Evolutionary conservation across 352 stramenopile species (phyloP).

Genomic region (Poterioochromonas sp.): DNA sequence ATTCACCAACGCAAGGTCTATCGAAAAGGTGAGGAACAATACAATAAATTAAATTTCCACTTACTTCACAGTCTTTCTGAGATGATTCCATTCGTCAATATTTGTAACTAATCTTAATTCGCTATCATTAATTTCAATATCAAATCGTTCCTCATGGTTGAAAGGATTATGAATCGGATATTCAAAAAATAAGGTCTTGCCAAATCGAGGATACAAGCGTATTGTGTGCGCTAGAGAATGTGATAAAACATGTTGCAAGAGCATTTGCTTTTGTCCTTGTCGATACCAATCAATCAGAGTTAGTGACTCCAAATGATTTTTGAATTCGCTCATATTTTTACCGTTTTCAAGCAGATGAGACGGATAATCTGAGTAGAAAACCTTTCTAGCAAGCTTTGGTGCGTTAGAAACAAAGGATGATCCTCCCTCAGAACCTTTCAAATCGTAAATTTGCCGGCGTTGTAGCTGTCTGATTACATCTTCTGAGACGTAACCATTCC

Average conservation of each 20-base stretch:
- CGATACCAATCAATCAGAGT: slow-evolving; percentile 78
- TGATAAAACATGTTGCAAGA: slow-evolving; percentile 74
- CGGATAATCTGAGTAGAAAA: too few species aligned
- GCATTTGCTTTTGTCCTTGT: slow-evolving; percentile 81
- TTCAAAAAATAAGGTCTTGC: slow-evolving; percentile 71
- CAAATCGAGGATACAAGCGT: slow-evolving; percentile 59
- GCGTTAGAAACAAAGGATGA: background rate
- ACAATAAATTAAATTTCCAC: background rate
- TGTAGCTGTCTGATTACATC: background rate
- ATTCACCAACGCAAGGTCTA: slow-evolving; percentile 43
- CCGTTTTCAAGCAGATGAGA: background rate
- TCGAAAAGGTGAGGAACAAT: background rate
- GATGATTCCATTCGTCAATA: slow-evolving; percentile 67
- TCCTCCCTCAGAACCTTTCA: slow-evolving; percentile 3
- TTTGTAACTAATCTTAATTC: slow-evolving; percentile 65
- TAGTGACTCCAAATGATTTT: slow-evolving; percentile 56
- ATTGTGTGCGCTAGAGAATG: slow-evolving; percentile 73
- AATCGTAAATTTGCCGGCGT: background rate
- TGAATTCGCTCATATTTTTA: slow-evolving; percentile 10
- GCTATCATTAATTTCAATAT: slow-evolving; percentile 61
- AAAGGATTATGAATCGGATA: slow-evolving; percentile 77
- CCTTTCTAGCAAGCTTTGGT: slow-evolving; percentile 16
- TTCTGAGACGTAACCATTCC: background rate
- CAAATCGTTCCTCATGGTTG: slow-evolving; percentile 73
- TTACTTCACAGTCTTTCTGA: slow-evolving; percentile 48